Evolutionary conservation across 495 filamentous ascomycete species (phyloP).

Genomic region (Peziza echinospora): DNA sequence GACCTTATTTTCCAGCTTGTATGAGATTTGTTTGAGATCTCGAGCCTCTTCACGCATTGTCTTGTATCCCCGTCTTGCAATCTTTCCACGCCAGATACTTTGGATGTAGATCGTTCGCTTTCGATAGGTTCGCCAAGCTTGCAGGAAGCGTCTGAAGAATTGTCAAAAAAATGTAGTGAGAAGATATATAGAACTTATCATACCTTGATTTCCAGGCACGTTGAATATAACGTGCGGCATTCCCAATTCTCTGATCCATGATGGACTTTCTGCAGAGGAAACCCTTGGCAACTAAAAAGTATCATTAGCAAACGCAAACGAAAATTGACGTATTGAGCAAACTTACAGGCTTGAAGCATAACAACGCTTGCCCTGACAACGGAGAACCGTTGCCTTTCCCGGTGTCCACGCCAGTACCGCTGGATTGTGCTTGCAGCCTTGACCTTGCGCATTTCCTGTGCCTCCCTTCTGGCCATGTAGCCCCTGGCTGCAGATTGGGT

Average conservation of each 20-base stretch:
- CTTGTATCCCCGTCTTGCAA: constrained; percentile 70
- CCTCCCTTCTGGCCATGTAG: constrained; percentile 49
- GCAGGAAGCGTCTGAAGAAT: constrained; percentile 37
- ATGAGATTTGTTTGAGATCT: constrained; percentile 95
- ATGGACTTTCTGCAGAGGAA: constrained; percentile 72
- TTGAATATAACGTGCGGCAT: constrained; percentile 79
- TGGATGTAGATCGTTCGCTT: constrained; percentile 75
- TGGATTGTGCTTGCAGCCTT: constrained; percentile 88
- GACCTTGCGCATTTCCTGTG: constrained; percentile 58
- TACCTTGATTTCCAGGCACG: constrained; percentile 56
- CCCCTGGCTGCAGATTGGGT: constrained; percentile 59
- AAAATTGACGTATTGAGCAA: neutral
- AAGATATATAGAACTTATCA: neutral
- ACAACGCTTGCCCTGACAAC: constrained; percentile 61
- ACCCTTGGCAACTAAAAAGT: constrained; percentile 44
- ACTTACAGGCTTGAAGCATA: constrained; percentile 46
- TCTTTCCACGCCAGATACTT: constrained; percentile 76
- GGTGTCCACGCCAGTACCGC: constrained; percentile 77
- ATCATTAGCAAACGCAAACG: neutral
- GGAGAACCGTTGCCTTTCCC: constrained; percentile 58
- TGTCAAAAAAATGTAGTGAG: constrained; percentile 1
- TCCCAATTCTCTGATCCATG: constrained; percentile 79
- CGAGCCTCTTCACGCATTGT: constrained; percentile 77
- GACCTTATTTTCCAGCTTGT: constrained; percentile 98
- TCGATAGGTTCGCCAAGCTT: constrained; percentile 69